Evolutionary conservation across 2,329 filamentous ascomycete genomes (phyloP).

Genomic region (Arthrobotrys sinensis): DNA sequence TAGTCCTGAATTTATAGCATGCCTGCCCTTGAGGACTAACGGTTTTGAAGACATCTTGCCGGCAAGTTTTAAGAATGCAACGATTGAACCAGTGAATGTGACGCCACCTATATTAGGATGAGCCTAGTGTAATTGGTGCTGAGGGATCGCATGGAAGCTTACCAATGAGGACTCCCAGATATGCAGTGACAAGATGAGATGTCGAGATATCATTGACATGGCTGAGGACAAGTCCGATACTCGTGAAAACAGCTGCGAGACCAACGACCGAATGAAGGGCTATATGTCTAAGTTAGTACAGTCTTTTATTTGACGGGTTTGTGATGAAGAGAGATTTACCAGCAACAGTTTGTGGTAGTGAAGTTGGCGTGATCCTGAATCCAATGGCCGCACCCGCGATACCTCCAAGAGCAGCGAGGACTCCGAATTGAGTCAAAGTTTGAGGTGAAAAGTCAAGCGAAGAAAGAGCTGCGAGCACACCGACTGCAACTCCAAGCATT

Average conservation of each 20-base stretch:
- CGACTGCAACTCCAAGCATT: constrained; percentile 85
- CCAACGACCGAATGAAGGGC: constrained; percentile 92
- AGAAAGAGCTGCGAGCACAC: constrained; percentile 84
- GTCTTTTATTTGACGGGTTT: background rate
- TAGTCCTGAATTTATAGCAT: constrained; percentile 81
- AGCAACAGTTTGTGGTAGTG: constrained; percentile 87
- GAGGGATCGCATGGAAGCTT: constrained; percentile 41
- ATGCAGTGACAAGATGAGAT: constrained; percentile 86
- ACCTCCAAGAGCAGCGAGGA: constrained; percentile 79
- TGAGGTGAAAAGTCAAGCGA: constrained; percentile 86
- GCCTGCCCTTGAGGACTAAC: constrained; percentile 79
- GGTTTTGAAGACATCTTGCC: constrained; percentile 86
- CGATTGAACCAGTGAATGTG: constrained; percentile 91
- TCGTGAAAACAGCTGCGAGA: constrained; percentile 88
- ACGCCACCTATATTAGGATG: constrained; percentile 74
- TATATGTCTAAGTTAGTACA: constrained; percentile 3
- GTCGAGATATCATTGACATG: constrained; percentile 80
- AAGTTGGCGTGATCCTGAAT: constrained; percentile 87
- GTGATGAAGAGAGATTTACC: constrained; percentile 14
- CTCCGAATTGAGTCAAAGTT: constrained; percentile 84
- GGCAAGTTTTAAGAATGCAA: constrained; percentile 89
- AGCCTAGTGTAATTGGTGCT: background rate
- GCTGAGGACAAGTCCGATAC: constrained; percentile 86
- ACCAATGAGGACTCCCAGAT: constrained; percentile 87
- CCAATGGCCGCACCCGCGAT: constrained; percentile 79